Evolutionary conservation across 129 eudicot genomes (phyloP), one percentile per base, ranked within the genome.

Genomic region (Escallonia herrerae): DNA sequence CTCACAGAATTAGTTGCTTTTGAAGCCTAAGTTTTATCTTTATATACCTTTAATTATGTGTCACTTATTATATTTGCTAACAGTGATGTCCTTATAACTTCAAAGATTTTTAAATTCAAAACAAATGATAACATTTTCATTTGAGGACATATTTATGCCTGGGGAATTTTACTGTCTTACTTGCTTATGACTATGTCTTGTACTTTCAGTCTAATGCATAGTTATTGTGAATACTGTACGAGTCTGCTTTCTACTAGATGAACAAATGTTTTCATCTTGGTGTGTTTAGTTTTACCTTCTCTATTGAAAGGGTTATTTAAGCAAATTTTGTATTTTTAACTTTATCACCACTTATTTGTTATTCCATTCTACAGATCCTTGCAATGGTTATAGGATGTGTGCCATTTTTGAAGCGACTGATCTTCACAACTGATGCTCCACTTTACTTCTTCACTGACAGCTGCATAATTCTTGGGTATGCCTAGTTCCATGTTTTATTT

Each of bases 391-490:
- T 93, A 47, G 98, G 98, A 74, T 76, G 84, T 53, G 74, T 93
- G 56, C 98, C 98, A 8, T 77, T 83, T 74, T 54, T 93, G 66
- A 93, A 83, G 79, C 69, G 80, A 66, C 43, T 88, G 77, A 86
- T 93, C 63, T 93, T 93, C 76, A 81, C 91, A 14, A 66, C 86
- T 57, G 96, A 93, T 86, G 96, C 96, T 79, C 98, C 98, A 22
- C 83, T 93, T 46, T 93, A 83, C 83, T 93, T 93, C 74, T 85
- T 93, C 66, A 88, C 96, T 6, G 98, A 93, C 73, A 93, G 96
- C 80, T 93, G 96, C 79, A 58, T 85, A 81, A 93, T 93, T 81
- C 98, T 93, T 74, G 98, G 98, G 98, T 93, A 88, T 53, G 76
- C 52, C 70, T 64, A 15, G 13, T 56, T 76, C 56, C 59, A 43